Base-by-base conservation (phyloP, 75 land plant species). In the Cupressus sempervirens region DNA sequence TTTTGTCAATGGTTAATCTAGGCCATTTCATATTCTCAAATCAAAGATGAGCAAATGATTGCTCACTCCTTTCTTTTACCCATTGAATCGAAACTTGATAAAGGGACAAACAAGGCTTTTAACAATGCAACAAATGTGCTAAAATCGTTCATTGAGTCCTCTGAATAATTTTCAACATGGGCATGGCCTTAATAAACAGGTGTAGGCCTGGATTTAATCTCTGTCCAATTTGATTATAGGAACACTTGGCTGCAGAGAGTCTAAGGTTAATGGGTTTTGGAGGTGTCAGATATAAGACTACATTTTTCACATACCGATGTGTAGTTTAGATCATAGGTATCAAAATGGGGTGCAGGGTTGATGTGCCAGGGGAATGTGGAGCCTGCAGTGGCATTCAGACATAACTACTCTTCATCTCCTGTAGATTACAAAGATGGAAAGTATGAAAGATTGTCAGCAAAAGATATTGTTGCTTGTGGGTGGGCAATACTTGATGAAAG, bases 401-500 rank as follows among this genome's bases (percentile, higher is more conserved):
- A 45, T n/a, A 43, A 26, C 10, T 79, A 5, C 81, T 79, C 32
- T 8, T 40, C 32, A 4, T 79, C 81, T 43, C 81, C 81, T 26
- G 81, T 30, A 26, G 81, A 79, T 23, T 38, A 50, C 81, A 79
- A 29, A 43, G 81, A 79, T 11, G 46, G 45, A 43, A 79, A 3
- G 48, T 84, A 88, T 36, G 91, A 93, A 72, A 95, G 95, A 73
- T 87, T 91, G 36, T 91, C 95, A 7, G 97, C 96, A 26, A 98
- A 97, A n/a, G 91, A 87, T 12, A 96, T 98, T 32, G 87, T 90
- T 9, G 88, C 87, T 14, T 91, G 86, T 46, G 80, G 88, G 12
- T 98, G 99, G 99, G 86, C 90, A 46, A 93, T 96, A 46, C 90
- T 87, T 16, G 95, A 93, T 34, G 98, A 98, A 83, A 85, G 86